A percentile compares a stretch with the other conserved stretches of the same genome.
Conservation (phyloP, 352 stramenopile genomes). For the Globisporangium solare region DNA sequence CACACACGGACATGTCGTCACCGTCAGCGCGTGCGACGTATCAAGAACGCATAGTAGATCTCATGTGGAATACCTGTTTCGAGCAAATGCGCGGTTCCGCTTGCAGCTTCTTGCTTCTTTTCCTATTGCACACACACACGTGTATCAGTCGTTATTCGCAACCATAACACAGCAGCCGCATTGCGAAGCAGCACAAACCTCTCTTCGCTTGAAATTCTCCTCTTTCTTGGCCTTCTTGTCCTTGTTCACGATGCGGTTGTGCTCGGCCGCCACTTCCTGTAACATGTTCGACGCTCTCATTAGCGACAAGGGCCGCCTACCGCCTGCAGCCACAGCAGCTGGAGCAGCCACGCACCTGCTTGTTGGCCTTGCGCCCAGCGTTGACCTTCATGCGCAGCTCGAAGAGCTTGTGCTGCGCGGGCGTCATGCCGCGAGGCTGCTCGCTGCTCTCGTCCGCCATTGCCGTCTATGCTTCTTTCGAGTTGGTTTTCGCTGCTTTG, state of each 20-base stretch:
- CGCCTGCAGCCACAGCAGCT: no score
- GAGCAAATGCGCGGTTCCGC: slow-evolving; percentile 49
- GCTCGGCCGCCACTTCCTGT: slow-evolving; percentile 66
- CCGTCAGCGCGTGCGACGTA: background rate
- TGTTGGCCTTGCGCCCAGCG: slow-evolving; percentile 72
- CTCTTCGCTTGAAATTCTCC: slow-evolving; percentile 43
- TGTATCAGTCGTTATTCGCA: background rate
- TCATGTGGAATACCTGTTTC: slow-evolving; percentile 56
- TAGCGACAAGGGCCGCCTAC: no score
- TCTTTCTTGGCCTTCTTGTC: slow-evolving; percentile 64
- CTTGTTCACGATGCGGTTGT: slow-evolving; percentile 62
- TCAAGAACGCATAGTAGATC: background rate
- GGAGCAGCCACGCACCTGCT: slow-evolving; percentile 37
- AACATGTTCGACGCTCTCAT: background rate
- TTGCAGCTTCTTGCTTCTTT: slow-evolving; percentile 38
- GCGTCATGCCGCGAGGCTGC: slow-evolving; percentile 44
- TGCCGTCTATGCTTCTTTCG: background rate
- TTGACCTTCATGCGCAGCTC: slow-evolving; percentile 86
- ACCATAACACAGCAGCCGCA: background rate
- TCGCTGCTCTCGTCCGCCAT: slow-evolving; percentile 26
- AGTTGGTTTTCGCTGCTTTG: background rate
- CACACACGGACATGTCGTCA: background rate
- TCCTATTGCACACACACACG: slow-evolving; percentile 25
- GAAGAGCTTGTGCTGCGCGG: slow-evolving; percentile 78
- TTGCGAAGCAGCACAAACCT: slow-evolving; percentile 24